Conservation (phyloP, 2,329 filamentous ascomycete genomes). For the Coleophoma eucalyptorum region DNA sequence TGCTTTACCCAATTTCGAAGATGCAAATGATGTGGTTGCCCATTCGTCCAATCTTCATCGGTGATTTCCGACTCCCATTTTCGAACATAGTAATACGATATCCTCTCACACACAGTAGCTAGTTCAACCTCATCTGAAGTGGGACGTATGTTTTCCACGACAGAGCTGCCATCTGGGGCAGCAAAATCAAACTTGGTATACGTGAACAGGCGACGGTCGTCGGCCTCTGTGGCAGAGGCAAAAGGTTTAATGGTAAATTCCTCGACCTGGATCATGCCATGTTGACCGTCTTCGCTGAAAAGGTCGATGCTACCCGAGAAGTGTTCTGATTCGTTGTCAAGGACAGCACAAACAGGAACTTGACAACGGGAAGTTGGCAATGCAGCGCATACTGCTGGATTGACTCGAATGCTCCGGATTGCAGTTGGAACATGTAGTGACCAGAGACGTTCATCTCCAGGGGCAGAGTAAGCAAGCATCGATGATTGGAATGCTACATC, state of each 20-base stretch:
- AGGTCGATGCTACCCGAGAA: slow-evolving; percentile 3
- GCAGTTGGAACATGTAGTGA: slow-evolving; percentile 16
- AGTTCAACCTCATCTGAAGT: slow-evolving; percentile 9
- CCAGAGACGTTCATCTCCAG: slow-evolving; percentile 15
- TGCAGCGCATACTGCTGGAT: slow-evolving; percentile 9
- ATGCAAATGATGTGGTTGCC: slow-evolving; percentile 5
- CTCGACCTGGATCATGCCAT: not conserved
- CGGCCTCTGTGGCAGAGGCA: slow-evolving; percentile 10
- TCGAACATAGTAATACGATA: slow-evolving; percentile 2
- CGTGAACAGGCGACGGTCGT: slow-evolving; percentile 18
- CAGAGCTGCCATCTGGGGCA: slow-evolving; percentile 9
- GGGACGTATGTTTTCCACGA: slow-evolving; percentile 6
- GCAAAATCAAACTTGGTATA: slow-evolving; percentile 11
- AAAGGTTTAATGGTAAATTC: not conserved
- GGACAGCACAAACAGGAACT: not conserved
- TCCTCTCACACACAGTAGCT: slow-evolving; percentile 7
- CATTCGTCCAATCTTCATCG: not conserved
- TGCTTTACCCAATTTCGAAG: slow-evolving; percentile 7
- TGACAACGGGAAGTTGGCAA: not conserved
- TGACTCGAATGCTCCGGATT: slow-evolving; percentile 16
- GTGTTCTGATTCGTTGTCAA: not conserved
- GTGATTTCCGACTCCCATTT: not conserved
- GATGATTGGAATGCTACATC: slow-evolving; percentile 52
- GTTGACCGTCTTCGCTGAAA: slow-evolving; percentile 1
- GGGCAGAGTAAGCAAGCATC: slow-evolving; percentile 26